Base-by-base conservation (phyloP, 306 rosid genomes). In the Fragaria iinumae region DNA sequence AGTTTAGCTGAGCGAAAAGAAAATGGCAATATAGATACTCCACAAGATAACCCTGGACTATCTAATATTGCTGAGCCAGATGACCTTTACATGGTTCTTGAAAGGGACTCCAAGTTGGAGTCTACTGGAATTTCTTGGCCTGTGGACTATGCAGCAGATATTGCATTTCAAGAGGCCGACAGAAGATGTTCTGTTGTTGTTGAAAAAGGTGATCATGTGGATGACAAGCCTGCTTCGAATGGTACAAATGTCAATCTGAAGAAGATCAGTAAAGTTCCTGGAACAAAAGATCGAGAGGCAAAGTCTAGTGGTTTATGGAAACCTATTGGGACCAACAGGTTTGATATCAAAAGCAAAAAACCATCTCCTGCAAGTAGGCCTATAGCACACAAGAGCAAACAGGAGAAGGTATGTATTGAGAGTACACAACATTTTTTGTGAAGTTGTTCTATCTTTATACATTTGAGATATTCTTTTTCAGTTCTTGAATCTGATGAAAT, bases 361-460 rank as follows among this genome's bases (percentile, higher is more conserved):
- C 73, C 83, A 63, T 57, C 86, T 47, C 71, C 80, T 29, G 43
- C 84, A 11, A 86, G 77, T 11, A 84, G 86, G 82, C 73, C 90
- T 5, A n/a, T 80, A 13, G 84, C 84, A 82, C 88, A 82, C 16
- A 89, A 89, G 82, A 87, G 90, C 83, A 88, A 89, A 79, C 67
- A 81, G 71, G 93, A 89, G 79, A 75, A 76, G 90, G 93, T 89
- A 76, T 84, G 52, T 21, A 36, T 47, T 48, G 71, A 62, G 55
- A 8, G 36, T 80, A 66, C 75, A 72, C 36, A n/a, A 38, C 29
- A 50, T 74, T 45, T 41, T 74, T 78, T 29, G 12, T 34, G 23
- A n/a, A 72, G 13, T 68, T 50, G 69, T 25, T 13, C 53, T 29
- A 39, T 78, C 29, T 63, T 48, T 48, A 5, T 64, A 32, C 45